These are phyloP conservation scores for Penicillium sclerotiorum DNA, from an alignment of 2,329 filamentous ascomycete genomes.

Conservation along the genomic window DNA sequence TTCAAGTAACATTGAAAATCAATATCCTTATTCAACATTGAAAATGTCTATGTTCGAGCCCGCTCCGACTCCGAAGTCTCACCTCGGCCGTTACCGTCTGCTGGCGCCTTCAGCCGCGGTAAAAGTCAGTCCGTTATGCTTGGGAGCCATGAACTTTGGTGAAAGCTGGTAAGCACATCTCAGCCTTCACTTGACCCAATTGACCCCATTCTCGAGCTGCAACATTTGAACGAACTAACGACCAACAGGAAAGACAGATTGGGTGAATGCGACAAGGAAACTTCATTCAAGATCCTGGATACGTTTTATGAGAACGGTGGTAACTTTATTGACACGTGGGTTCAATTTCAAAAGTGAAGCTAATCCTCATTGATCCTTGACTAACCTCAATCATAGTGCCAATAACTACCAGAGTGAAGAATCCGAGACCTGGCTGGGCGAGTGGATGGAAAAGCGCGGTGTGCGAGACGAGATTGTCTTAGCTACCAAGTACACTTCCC, in stretches of 20 bases:
- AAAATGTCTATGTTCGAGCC: constrained; percentile 1
- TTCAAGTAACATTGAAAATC: too few species aligned
- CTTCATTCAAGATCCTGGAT: constrained; percentile 54
- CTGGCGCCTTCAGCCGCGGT: constrained; percentile 56
- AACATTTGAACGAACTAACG: not conserved
- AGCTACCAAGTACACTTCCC: constrained; percentile 53
- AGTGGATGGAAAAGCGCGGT: constrained; percentile 52
- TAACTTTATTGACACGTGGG: constrained; percentile 57
- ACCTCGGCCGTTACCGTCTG: constrained; percentile 55
- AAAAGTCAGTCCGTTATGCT: constrained; percentile 56
- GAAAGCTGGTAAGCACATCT: constrained; percentile 46
- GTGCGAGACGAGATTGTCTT: constrained; percentile 50
- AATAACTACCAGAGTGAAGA: constrained; percentile 55
- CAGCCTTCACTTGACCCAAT: not conserved
- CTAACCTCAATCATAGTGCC: constrained; percentile 18
- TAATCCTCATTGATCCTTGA: not conserved
- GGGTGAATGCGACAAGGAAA: constrained; percentile 53
- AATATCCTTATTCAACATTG: too few species aligned
- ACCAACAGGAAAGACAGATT: constrained; percentile 22
- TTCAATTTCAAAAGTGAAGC: too few species aligned
- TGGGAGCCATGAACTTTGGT: constrained; percentile 60
- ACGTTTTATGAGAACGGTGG: constrained; percentile 54
- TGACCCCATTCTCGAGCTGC: not conserved
- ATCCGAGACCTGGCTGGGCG: constrained; percentile 55
- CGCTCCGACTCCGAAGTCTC: constrained; percentile 6